phyloP scores from a whole-genome alignment of 257 asterid species.

The Lavandula angustifolia region DNA sequence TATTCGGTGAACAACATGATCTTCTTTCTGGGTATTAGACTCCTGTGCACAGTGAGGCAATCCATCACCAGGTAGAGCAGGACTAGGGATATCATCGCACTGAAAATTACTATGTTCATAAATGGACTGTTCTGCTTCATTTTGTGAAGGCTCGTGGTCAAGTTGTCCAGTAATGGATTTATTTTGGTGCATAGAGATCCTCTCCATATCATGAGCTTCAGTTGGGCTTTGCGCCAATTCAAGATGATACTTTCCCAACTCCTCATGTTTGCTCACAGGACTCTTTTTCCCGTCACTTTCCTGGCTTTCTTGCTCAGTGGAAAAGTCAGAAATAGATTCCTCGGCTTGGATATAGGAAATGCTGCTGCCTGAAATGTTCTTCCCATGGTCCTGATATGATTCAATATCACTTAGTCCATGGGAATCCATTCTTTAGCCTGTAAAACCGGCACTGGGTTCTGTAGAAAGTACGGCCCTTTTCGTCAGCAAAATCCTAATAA shows the following conservation, averaged over 20 bases:
- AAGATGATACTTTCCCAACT: constrained; percentile 29
- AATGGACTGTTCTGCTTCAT: constrained; percentile 25
- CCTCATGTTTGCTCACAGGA: constrained; percentile 28
- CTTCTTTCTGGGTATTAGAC: constrained; percentile 33
- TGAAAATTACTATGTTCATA: constrained; percentile 5
- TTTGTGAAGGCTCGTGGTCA: constrained; percentile 24
- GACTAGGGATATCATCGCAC: constrained; percentile 12
- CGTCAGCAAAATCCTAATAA: constrained; percentile 32
- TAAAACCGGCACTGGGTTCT: constrained; percentile 31
- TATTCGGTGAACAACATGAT: constrained; percentile 22
- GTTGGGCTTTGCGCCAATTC: constrained; percentile 18
- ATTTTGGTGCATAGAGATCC: constrained; percentile 22
- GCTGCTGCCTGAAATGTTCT: constrained; percentile 33
- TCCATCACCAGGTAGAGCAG: constrained; percentile 17
- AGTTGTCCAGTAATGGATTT: constrained; percentile 31
- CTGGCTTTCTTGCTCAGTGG: constrained; percentile 33
- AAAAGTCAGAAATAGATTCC: constrained; percentile 35
- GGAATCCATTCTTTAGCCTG: constrained; percentile 34
- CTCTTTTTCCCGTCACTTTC: constrained; percentile 33
- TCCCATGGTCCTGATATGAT: constrained; percentile 31
- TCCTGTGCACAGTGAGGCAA: constrained; percentile 27
- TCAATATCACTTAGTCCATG: constrained; percentile 34
- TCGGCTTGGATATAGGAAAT: constrained; percentile 29
- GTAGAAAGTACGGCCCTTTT: constrained; percentile 12
- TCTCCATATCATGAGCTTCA: constrained; percentile 18